A percentile compares a stretch with the other conserved stretches of the same genome.
Evolutionary conservation across 2,329 filamentous ascomycete genomes (phyloP).

Genomic region (Tetracladium maxilliforme): DNA sequence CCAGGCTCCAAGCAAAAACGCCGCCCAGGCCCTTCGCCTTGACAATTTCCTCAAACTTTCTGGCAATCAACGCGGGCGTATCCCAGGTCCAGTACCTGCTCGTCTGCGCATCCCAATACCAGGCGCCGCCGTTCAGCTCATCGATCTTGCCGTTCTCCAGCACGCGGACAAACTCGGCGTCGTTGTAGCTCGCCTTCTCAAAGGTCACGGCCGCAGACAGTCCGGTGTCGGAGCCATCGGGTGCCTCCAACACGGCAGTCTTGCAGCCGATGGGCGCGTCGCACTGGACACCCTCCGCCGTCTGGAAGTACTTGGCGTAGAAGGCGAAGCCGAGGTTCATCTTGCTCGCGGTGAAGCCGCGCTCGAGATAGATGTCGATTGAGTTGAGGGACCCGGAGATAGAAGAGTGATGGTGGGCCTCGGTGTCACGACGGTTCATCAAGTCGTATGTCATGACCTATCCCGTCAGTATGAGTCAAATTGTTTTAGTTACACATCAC

Average conservation of each 20-base stretch:
- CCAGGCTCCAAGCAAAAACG: conserved; percentile 63
- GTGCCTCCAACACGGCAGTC: conserved; percentile 41
- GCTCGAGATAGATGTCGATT: conserved; percentile 42
- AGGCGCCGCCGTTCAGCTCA: conserved; percentile 42
- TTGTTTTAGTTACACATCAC: too few relatives aligned
- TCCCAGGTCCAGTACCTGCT: conserved; percentile 65
- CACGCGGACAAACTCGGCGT: too few relatives aligned
- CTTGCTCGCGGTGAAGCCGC: conserved; percentile 33
- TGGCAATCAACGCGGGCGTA: conserved; percentile 39
- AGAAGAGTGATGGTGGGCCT: conserved; percentile 52
- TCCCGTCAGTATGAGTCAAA: too few relatives aligned
- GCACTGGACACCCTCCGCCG: conserved; percentile 21
- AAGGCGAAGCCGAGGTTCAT: conserved; percentile 52
- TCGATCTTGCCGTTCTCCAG: conserved; percentile 38
- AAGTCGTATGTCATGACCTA: conserved; percentile 59
- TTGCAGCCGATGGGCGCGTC: conserved; percentile 34
- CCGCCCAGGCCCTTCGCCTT: conserved; percentile 43
- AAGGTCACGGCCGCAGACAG: conserved; percentile 47
- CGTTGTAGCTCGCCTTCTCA: conserved; percentile 36
- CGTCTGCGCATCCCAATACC: conserved; percentile 47
- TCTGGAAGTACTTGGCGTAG: conserved; percentile 51
- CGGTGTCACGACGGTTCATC: conserved; percentile 52
- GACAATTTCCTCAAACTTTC: conserved; percentile 48
- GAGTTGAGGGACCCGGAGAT: conserved; percentile 36
- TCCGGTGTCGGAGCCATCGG: conserved; percentile 39